phyloP scores from a whole-genome alignment of 2,329 filamentous ascomycete species.

The Chrysosphaeria jannelii region DNA sequence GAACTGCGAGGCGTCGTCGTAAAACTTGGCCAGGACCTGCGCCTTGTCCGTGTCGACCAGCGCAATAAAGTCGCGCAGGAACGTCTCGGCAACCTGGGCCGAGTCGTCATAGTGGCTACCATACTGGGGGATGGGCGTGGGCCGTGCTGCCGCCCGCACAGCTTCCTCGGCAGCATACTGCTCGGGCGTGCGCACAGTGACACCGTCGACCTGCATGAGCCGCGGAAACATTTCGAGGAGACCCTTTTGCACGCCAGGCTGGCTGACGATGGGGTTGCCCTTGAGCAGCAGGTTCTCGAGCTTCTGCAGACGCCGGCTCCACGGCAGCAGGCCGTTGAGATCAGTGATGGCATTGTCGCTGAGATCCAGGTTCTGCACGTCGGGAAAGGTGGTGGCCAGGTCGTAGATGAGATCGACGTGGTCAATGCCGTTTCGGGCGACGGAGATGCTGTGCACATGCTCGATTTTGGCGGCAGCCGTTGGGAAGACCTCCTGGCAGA shows the following conservation, averaged over 20 bases:
- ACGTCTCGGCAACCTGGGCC: constrained; percentile 41
- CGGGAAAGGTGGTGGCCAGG: constrained; percentile 52
- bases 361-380: constrained; percentile 66
- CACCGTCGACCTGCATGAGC: constrained; percentile 45
- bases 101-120: constrained; percentile 46
- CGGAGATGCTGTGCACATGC: constrained; percentile 51
- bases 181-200: constrained; percentile 41
- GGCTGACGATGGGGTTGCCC: constrained; percentile 40
- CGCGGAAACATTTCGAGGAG: constrained; percentile 60
- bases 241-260: constrained; percentile 31
- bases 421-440: constrained; percentile 51
- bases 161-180: constrained; percentile 27
- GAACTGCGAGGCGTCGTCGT: constrained; percentile 48
- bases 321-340: constrained; percentile 35
- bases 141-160: constrained; percentile 14
- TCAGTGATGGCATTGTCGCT: constrained; percentile 53
- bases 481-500: constrained; percentile 53
- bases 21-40: constrained; percentile 31
- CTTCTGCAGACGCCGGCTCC: constrained; percentile 49
- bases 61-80: constrained; percentile 42
- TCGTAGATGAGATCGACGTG: constrained; percentile 43
- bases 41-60: constrained; percentile 44
- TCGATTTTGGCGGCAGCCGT: constrained; percentile 40
- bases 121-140: constrained; percentile 25
- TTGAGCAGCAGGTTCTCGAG: constrained; percentile 57